Conservation (phyloP, 768 basidiomycete genomes). For the Neoboletus subvelutipes region DNA sequence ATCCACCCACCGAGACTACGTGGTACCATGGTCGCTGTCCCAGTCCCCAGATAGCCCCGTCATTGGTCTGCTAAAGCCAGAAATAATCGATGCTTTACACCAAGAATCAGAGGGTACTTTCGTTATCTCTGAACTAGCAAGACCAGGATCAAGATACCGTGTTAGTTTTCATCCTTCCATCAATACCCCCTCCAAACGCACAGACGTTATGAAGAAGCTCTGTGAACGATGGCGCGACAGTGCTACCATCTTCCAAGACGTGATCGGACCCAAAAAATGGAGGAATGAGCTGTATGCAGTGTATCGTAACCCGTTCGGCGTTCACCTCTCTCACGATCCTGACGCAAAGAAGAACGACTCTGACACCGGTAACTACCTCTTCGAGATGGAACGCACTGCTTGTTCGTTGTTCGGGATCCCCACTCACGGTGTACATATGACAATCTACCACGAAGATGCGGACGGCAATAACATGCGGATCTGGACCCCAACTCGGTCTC, state of each 20-base stretch:
- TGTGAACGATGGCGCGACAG: conserved; percentile 76
- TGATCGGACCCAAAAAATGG: conserved; percentile 81
- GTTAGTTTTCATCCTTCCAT: conserved; percentile 54
- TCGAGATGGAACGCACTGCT: conserved; percentile 88
- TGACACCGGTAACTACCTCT: conserved; percentile 60
- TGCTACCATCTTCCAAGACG: conserved; percentile 51
- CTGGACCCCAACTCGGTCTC: conserved; percentile 87
- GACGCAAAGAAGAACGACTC: conserved; percentile 32
- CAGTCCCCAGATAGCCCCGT: conserved; percentile 51
- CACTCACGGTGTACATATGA: conserved; percentile 93
- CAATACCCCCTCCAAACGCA: conserved; percentile 58
- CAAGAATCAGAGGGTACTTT: conserved; percentile 47
- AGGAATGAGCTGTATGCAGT: conserved; percentile 80
- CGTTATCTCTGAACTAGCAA: conserved; percentile 37
- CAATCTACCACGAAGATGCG: conserved; percentile 51
- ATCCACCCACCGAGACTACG: conserved; percentile 37
- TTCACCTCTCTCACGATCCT: conserved; percentile 36
- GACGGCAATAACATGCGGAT: conserved; percentile 46
- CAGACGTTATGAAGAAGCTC: conserved; percentile 58
- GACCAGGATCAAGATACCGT: conserved; percentile 20
- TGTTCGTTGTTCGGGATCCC: conserved; percentile 86
- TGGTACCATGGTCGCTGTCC: conserved; percentile 58
- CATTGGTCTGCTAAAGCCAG: conserved; percentile 59
- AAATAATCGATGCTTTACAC: conserved; percentile 53
- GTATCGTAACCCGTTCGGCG: conserved; percentile 68